Conservation (phyloP, 2,329 filamentous ascomycete genomes). For the Diplodia sapinea region DNA sequence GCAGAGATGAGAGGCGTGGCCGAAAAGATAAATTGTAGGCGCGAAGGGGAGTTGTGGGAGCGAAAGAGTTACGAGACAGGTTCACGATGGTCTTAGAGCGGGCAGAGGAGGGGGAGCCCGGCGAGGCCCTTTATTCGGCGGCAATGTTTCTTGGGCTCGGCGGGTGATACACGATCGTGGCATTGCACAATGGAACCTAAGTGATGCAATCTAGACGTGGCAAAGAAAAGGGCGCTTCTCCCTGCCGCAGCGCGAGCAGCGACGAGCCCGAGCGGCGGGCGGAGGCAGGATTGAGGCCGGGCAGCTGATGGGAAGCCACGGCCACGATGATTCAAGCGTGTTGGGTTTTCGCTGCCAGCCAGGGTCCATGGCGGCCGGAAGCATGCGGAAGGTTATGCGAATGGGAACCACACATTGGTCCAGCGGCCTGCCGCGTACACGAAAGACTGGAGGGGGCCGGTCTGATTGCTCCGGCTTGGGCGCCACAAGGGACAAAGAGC, state of each 20-base stretch:
- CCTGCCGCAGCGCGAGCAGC: background rate
- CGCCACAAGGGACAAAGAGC: slow-evolving; percentile 12
- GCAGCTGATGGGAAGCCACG: slow-evolving; percentile 13
- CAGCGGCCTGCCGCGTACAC: background rate
- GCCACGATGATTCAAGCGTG: slow-evolving; percentile 20
- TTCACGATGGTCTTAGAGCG: background rate
- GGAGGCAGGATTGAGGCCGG: slow-evolving; percentile 3
- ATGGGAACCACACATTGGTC: background rate
- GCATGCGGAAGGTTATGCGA: slow-evolving; percentile 21
- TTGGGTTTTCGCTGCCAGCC: background rate
- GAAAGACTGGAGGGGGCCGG: background rate
- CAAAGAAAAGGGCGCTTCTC: background rate
- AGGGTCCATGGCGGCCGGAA: slow-evolving; percentile 8
- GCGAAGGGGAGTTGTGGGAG: background rate
- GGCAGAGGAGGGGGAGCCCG: background rate
- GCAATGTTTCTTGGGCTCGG: background rate
- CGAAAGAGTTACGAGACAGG: background rate
- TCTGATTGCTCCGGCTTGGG: background rate
- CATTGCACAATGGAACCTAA: slow-evolving; percentile 10
- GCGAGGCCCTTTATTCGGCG: slow-evolving; percentile 2
- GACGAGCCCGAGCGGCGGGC: background rate
- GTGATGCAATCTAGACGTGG: slow-evolving; percentile 22
- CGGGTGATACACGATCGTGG: slow-evolving; percentile 15
- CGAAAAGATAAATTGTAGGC: background rate
- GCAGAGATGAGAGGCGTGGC: background rate